Evolutionary conservation across 2,329 filamentous ascomycete genomes (phyloP), one percentile per base, ranked within the genome.

Genomic region (Fusarium anthophilum): DNA sequence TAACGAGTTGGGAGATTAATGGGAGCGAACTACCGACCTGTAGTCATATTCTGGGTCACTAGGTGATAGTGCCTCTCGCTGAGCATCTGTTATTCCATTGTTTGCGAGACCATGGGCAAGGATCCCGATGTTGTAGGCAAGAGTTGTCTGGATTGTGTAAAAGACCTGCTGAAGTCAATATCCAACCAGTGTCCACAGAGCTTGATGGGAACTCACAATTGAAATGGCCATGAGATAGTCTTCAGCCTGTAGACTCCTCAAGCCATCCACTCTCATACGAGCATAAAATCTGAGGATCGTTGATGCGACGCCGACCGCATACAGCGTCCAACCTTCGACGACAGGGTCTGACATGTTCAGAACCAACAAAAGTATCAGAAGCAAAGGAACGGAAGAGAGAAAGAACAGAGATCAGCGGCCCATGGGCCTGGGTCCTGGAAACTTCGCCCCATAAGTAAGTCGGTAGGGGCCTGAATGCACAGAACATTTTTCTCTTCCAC

Each of bases 21-120:
- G 26, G 5, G 4, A 17, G 38, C 2, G 22, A 32, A 24, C 7
- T 12, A 53, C 75, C 10, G 45, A 81, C 81, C 82, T 78, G 18
- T 77, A 43, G 5, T 77, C 69, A 66, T 84, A 88, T 73, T 89
- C 87, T 14, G 82, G 77, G 13, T 84, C 84, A 12, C 77, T 63
- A 0, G 83, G 80, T 11, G 82, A 80, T 12, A 91, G 80, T 0
- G 80, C 77, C 5, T 74, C 77, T 10, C 89, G 84, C 66, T 88
- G 77, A 24, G 82, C 82, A 17, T 85, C 80, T 2, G 87, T 86
- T 85, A 91, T 89, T 57, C 83, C 79, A 73, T 87, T 88, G 72
- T 90, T 90, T 37, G 88, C 87, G 6, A 90, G 81, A 3, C 88
- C 87, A 48, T 81, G 79, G 51, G 82, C 87, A 67, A 81, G 81